phyloP scores from a whole-genome alignment of 176 grass and related monocot species.

The Phyllostachys edulis region DNA sequence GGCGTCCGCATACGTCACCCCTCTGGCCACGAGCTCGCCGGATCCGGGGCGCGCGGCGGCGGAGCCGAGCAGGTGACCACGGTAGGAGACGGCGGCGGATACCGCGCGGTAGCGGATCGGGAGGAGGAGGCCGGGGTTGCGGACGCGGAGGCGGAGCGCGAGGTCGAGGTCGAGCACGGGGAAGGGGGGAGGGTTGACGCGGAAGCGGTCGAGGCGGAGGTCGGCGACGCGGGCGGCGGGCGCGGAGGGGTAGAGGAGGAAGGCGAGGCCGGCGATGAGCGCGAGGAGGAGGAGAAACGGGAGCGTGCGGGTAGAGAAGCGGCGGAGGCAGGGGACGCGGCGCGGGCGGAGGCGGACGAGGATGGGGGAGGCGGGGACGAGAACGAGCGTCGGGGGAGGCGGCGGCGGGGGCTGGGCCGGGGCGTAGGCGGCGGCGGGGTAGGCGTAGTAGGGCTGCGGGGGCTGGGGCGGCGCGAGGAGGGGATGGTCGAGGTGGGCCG shows the following conservation, averaged over 20 bases:
- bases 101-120: slow-evolving; percentile 38
- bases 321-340: slow-evolving; percentile 23
- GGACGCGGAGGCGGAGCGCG: slow-evolving; percentile 35
- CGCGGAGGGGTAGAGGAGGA: slow-evolving; percentile 30
- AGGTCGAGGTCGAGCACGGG: slow-evolving; percentile 36
- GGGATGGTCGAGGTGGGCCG: background rate
- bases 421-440: slow-evolving; percentile 31
- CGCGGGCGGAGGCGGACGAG: background rate
- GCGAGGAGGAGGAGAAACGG: background rate
- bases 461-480: slow-evolving; percentile 12
- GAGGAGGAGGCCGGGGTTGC: slow-evolving; percentile 21
- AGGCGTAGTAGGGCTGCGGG: slow-evolving; percentile 38
- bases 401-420: background rate
- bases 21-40: slow-evolving; percentile 31
- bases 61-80: slow-evolving; percentile 42
- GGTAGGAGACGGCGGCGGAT: slow-evolving; percentile 48
- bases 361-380: slow-evolving; percentile 4
- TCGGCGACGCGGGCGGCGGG: slow-evolving; percentile 22
- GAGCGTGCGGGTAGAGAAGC: slow-evolving; percentile 15
- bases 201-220: slow-evolving; percentile 21
- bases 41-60: slow-evolving; percentile 18
- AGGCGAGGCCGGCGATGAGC: background rate
- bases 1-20: background rate
- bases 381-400: slow-evolving; percentile 1
- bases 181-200: slow-evolving; percentile 8